Base-by-base conservation (phyloP, 352 stramenopile species). In the Poterioochromonas sp. region DNA sequence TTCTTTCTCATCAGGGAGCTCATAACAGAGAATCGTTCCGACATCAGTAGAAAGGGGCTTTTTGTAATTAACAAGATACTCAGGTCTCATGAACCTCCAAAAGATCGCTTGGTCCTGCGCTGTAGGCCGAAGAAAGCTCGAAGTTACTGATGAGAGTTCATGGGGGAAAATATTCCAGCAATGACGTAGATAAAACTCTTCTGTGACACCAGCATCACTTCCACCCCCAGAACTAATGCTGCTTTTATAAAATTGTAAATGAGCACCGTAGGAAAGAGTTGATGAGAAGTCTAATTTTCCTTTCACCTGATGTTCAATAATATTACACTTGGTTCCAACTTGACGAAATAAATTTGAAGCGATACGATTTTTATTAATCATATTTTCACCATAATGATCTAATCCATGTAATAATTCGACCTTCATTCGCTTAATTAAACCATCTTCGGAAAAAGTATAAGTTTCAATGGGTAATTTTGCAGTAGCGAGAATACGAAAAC, bases 51-150 rank as follows among this genome's bases (percentile, higher is more conserved):
- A 93, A 20, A 93, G 77, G 0, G 89, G 84, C 0, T n/a, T n/a
- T n/a, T n/a, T n/a, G n/a, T n/a, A n/a, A n/a, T n/a, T n/a, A n/a
- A n/a, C n/a, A n/a, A n/a, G n/a, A 64, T 93, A 84, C 77, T 96
- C 90, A 0, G 91, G 91, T 35, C 92, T 87, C 34, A 96, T 82
- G 76, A 93, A 88, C 0, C 92, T 85, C 90, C 91, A 97, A n/a
- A 97, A 81, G 29, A 97, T 94, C 63, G 84, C 91, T 84, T 95
- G 90, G 0, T 88, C 88, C 3, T 91, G 82, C 0, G 90, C 90
- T 1, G 89, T 91, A 39, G 83, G n/a, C n/a, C n/a, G 77, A 41
- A 86, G 71, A 26, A 97, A 79, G 71, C 96, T 90, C 1, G 78
- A 77, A 5, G 90, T 94, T 8, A 86, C 76, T 41, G 88, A 84